phyloP scores from a whole-genome alignment of 2,329 filamentous ascomycete species.

The Paraphaeosphaeria sporulosa region DNA sequence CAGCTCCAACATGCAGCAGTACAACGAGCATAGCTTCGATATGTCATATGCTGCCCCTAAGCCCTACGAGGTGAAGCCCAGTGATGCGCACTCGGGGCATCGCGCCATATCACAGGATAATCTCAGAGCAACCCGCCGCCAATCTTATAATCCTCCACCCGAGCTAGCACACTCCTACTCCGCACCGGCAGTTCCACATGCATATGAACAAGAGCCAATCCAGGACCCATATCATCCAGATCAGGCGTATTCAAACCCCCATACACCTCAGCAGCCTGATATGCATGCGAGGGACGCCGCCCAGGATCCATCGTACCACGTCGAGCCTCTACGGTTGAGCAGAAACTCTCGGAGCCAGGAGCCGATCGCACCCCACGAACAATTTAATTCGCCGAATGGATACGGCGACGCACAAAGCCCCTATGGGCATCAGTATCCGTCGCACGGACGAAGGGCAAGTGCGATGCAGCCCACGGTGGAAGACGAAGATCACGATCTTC shows the following conservation, averaged over 20 bases:
- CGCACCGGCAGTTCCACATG: constrained; percentile 51
- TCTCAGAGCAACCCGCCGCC: constrained; percentile 30
- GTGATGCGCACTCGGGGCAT: constrained; percentile 28
- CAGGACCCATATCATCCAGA: constrained; percentile 29
- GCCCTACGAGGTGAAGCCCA: constrained; percentile 44
- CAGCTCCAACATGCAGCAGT: constrained; percentile 27
- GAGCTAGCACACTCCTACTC: constrained; percentile 55
- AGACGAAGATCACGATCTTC: constrained; percentile 65
- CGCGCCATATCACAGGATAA: constrained; percentile 41
- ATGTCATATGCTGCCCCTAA: constrained; percentile 48
- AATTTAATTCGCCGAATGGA: constrained; percentile 45
- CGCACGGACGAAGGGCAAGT: constrained; percentile 55
- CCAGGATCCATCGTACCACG: constrained; percentile 42
- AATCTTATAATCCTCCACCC: constrained; percentile 32
- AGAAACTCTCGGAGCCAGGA: constrained; percentile 34
- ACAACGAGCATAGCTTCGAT: constrained; percentile 38
- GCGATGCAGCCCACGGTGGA: constrained; percentile 70
- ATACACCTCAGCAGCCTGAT: constrained; percentile 19
- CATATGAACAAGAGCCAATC: constrained; percentile 29
- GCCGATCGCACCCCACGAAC: constrained; percentile 37
- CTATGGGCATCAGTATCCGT: constrained; percentile 53
- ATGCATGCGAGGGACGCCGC: constrained; percentile 29
- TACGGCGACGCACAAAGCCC: constrained; percentile 30
- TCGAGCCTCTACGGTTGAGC: constrained; percentile 43
- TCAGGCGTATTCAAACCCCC: constrained; percentile 19